These are phyloP conservation scores for Zostera marina DNA, from an alignment of 116 monocot genomes.

Conservation along the genomic window DNA sequence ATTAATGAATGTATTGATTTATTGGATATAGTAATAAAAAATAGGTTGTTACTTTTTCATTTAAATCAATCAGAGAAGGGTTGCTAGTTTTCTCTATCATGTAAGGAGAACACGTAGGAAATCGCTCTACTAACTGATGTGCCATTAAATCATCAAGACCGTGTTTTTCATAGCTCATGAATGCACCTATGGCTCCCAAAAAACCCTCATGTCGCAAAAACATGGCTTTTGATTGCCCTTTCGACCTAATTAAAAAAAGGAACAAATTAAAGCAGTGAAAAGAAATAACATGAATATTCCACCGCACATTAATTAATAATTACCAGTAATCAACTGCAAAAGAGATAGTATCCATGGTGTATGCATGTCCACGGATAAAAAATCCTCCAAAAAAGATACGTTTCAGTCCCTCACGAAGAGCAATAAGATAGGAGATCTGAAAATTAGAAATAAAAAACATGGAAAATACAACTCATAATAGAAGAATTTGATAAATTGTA, in stretches of 20 bases:
- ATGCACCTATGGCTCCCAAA: constrained; percentile 89
- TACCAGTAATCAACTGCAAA: constrained; percentile 96
- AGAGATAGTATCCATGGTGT: constrained; percentile 93
- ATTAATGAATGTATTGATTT: no score
- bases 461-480: not conserved
- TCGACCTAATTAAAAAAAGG: constrained; percentile 39
- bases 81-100: constrained; percentile 70
- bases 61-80: constrained; percentile 75
- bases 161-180: constrained; percentile 98
- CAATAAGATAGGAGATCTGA: constrained; percentile 81
- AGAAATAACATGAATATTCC: not conserved
- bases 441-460: constrained; percentile 1
- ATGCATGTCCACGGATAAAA: constrained; percentile 87
- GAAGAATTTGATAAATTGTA: not conserved
- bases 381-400: constrained; percentile 91
- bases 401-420: constrained; percentile 61
- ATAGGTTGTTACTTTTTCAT: constrained; percentile 58
- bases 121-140: constrained; percentile 94
- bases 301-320: constrained; percentile 1
- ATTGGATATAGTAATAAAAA: not conserved
- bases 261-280: not conserved
- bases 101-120: constrained; percentile 84
- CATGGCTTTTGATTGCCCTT: constrained; percentile 92
- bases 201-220: constrained; percentile 98
- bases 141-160: constrained; percentile 83